A percentile compares a stretch with the other conserved stretches of the same genome.
Conservation (phyloP, 345 rosid genomes). For the Hirschfeldia incana region DNA sequence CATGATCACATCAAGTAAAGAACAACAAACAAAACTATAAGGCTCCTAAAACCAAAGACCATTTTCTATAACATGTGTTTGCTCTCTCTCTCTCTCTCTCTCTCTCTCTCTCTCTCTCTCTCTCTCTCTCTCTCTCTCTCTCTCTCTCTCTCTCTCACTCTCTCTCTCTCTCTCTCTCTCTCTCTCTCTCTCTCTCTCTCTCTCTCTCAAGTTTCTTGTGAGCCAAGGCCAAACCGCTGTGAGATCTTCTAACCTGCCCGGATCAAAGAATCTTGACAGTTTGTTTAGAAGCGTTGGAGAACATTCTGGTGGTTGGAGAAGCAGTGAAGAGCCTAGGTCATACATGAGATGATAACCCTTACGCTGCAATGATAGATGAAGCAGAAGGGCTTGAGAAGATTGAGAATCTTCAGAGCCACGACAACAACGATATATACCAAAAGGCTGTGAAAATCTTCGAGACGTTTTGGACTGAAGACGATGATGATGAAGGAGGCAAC, state of each 20-base stretch:
- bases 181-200: no score
- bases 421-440: conserved; percentile 70
- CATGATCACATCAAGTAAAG: conserved; percentile 74
- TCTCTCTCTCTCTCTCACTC: no score
- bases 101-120: no score
- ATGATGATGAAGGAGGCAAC: conserved; percentile 51
- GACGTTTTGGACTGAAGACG: conserved; percentile 70
- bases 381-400: conserved; percentile 81
- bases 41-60: neutral
- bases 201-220: conserved; percentile 60
- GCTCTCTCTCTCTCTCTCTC: no score
- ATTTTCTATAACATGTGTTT: neutral
- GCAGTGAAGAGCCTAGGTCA: conserved; percentile 59
- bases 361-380: conserved; percentile 66
- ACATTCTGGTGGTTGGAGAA: conserved; percentile 72
- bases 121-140: no score
- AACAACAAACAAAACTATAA: neutral
- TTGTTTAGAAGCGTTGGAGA: conserved; percentile 77
- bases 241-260: conserved; percentile 74
- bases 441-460: conserved; percentile 74
- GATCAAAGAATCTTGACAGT: conserved; percentile 73
- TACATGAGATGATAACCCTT: conserved; percentile 53
- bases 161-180: no score
- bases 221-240: conserved; percentile 66
- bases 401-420: conserved; percentile 74